phyloP scores from a whole-genome alignment of 306 rosid species.

The Rosa rugosa region DNA sequence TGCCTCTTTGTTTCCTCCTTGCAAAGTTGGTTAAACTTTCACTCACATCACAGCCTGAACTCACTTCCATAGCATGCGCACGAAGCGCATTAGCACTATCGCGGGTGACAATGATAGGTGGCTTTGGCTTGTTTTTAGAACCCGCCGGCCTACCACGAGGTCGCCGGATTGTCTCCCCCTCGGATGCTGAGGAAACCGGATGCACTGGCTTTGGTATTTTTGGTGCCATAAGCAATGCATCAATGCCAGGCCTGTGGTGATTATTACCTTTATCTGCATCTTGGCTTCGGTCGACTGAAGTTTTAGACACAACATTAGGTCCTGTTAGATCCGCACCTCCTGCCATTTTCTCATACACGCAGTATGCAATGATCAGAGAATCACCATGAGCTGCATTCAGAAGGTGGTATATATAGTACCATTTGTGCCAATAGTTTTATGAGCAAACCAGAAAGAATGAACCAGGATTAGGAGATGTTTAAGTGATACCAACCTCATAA shows the following conservation, averaged over 20 bases:
- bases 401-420: slow-evolving; percentile 45
- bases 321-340: slow-evolving; percentile 30
- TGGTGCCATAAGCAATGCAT: slow-evolving; percentile 39
- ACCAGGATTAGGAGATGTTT: slow-evolving; percentile 54
- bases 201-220: slow-evolving; percentile 52
- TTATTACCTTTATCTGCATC: slow-evolving; percentile 45
- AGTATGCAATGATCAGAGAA: slow-evolving; percentile 11
- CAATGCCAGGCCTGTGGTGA: slow-evolving; percentile 44
- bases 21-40: slow-evolving; percentile 74
- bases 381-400: slow-evolving; percentile 21
- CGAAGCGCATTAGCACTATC: slow-evolving; percentile 73
- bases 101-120: slow-evolving; percentile 67
- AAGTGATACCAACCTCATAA: slow-evolving; percentile 55
- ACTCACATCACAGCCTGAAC: slow-evolving; percentile 75
- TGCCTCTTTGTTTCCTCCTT: slow-evolving; percentile 77
- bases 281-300: slow-evolving; percentile 51
- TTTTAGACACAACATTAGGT: slow-evolving; percentile 26
- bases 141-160: slow-evolving; percentile 73
- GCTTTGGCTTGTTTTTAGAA: slow-evolving; percentile 74
- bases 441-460: slow-evolving; percentile 58
- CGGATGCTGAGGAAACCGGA: slow-evolving; percentile 54
- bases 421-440: slow-evolving; percentile 39
- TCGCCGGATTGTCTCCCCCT: slow-evolving; percentile 52
- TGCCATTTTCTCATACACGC: slow-evolving; percentile 27
- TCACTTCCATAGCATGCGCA: slow-evolving; percentile 82